Conservation (phyloP, 176 grass and related monocot genomes). For the Musa beccarii region DNA sequence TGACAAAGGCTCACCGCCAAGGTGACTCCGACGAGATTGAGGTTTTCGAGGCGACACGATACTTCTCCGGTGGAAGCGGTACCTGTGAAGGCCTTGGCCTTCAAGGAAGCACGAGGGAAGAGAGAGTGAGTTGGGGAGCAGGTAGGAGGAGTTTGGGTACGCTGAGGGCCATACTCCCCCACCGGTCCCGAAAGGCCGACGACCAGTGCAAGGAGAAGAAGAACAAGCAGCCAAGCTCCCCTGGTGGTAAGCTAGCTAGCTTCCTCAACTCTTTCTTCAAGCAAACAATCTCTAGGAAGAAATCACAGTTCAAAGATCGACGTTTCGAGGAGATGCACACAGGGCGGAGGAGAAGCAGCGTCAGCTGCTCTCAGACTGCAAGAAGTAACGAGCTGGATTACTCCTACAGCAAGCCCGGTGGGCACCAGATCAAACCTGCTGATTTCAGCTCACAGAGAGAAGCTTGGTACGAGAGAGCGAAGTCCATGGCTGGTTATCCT, state of each 20-base stretch:
- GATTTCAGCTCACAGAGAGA: not conserved
- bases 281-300: not conserved
- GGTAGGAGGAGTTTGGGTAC: not conserved
- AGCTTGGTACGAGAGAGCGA: not conserved
- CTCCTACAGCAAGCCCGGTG: not conserved
- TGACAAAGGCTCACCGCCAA: not conserved
- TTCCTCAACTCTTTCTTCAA: not conserved
- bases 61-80: conserved; percentile 4
- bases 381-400: not conserved
- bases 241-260: not conserved
- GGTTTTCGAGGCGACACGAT: conserved; percentile 1
- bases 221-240: not conserved
- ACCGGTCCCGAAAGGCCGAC: not conserved
- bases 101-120: not conserved
- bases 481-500: not conserved
- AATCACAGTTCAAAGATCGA: not conserved
- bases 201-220: not conserved
- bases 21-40: not conserved
- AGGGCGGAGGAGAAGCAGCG: not conserved
- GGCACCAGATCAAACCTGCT: not conserved
- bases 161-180: not conserved
- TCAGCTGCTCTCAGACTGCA: not conserved
- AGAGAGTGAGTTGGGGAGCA: not conserved
- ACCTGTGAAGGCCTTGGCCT: not conserved
- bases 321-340: not conserved